Conservation (phyloP, 371 early-diverging fungal species). For the Mortierella sp. region DNA sequence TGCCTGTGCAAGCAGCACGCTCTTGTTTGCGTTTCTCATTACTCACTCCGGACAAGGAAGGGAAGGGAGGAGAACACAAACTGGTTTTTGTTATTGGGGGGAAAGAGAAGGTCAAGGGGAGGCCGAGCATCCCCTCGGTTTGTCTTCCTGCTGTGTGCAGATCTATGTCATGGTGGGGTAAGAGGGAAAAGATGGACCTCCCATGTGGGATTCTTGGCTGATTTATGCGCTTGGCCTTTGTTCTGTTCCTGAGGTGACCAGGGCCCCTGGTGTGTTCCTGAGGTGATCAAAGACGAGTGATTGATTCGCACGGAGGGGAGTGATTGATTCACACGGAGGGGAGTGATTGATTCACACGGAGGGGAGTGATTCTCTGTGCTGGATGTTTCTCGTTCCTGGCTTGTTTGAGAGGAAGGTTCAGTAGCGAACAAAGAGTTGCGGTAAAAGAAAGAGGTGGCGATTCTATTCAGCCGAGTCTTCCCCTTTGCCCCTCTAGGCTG, state of each 20-base stretch:
- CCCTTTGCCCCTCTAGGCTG: no score
- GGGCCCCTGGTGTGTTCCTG: no score
- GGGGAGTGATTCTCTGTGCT: no score
- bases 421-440: background rate
- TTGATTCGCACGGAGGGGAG: background rate
- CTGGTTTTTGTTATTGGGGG: background rate
- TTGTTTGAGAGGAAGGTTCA: background rate
- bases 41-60: background rate
- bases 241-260: background rate
- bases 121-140: background rate
- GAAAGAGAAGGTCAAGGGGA: background rate
- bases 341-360: no score
- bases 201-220: background rate
- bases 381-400: background rate
- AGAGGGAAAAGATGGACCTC: background rate
- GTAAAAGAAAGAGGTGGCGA: background rate
- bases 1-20: background rate
- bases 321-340: no score
- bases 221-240: background rate
- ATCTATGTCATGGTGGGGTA: background rate
- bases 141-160: background rate
- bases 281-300: background rate
- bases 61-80: background rate
- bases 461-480: conserved; percentile 15
- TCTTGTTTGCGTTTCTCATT: background rate